These are phyloP conservation scores for Rhodotorula toruloides DNA, from an alignment of 768 basidiomycete species.

Conservation along the genomic window DNA sequence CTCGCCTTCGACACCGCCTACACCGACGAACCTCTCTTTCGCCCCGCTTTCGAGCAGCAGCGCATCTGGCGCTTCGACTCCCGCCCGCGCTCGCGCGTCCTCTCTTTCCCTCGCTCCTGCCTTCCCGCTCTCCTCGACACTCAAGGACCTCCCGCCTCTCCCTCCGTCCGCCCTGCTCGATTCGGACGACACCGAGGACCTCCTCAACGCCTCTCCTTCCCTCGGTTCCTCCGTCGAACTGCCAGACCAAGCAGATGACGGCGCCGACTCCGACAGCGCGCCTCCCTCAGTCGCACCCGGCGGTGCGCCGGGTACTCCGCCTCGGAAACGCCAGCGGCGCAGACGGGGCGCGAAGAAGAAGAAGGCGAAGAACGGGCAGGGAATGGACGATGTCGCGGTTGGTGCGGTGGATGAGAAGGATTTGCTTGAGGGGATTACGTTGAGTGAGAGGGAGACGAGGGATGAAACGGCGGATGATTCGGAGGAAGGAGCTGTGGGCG, in stretches of 20 bases:
- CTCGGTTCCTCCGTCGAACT: not conserved
- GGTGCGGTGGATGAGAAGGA: constrained; percentile 28
- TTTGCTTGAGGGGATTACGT: constrained; percentile 12
- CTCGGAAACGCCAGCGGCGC: constrained; percentile 32
- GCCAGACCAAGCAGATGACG: constrained; percentile 10
- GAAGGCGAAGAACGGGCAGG: constrained; percentile 29
- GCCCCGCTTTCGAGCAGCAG: not conserved
- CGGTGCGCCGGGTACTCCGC: constrained; percentile 19
- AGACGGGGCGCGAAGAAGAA: constrained; percentile 37
- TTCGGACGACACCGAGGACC: not conserved
- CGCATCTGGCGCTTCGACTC: not conserved
- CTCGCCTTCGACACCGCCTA: constrained; percentile 29
- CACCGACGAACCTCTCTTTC: constrained; percentile 17
- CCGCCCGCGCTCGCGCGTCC: constrained; percentile 14
- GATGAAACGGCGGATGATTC: no score
- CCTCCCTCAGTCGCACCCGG: constrained; percentile 46
- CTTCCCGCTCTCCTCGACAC: not conserved
- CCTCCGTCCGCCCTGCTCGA: constrained; percentile 7
- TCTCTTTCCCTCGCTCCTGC: constrained; percentile 15
- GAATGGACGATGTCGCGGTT: constrained; percentile 42
- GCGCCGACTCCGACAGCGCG: constrained; percentile 44
- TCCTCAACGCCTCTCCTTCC: not conserved
- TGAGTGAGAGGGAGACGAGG: constrained; percentile 37
- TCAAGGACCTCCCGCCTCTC: constrained; percentile 30
- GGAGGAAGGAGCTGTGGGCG: no score